phyloP scores from a whole-genome alignment of 441 rosid genomes.

The Bocquillonia castaneifolia region DNA sequence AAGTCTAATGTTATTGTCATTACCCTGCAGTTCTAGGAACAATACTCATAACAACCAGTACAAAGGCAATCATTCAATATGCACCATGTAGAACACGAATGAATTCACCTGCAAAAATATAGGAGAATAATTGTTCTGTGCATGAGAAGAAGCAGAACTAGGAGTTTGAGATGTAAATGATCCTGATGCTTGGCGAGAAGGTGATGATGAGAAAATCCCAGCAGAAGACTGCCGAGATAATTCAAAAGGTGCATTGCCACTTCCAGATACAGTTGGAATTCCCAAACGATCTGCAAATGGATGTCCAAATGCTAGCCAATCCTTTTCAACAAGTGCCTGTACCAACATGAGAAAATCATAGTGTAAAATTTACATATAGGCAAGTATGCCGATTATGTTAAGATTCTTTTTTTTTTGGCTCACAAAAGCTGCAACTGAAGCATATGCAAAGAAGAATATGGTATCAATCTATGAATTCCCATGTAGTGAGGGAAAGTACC shows the following conservation, averaged over 20 bases:
- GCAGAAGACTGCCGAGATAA: constrained; percentile 71
- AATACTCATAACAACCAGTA: constrained; percentile 10
- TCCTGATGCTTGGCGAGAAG: constrained; percentile 65
- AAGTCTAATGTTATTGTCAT: too few relatives aligned
- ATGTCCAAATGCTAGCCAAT: constrained; percentile 99
- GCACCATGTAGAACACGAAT: background rate
- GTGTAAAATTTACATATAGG: background rate
- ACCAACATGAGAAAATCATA: constrained; percentile 7
- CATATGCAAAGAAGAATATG: background rate
- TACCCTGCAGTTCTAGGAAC: background rate
- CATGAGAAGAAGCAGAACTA: constrained; percentile 77
- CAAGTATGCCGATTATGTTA: too few relatives aligned
- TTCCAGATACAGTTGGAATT: constrained; percentile 68
- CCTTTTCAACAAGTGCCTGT: constrained; percentile 94
- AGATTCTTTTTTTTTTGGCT: too few relatives aligned
- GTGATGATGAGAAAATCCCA: constrained; percentile 70
- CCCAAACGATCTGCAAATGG: constrained; percentile 95
- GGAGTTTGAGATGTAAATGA: constrained; percentile 60
- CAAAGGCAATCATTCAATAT: constrained; percentile 1
- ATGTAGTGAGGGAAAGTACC: constrained; percentile 40
- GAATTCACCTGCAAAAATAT: constrained; percentile 84
- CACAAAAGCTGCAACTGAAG: constrained; percentile 4
- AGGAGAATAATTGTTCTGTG: constrained; percentile 78
- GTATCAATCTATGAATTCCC: background rate
- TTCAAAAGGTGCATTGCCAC: constrained; percentile 44